phyloP scores from a whole-genome alignment of 2,329 filamentous ascomycete species.

The Cladosporium oxysporum region DNA sequence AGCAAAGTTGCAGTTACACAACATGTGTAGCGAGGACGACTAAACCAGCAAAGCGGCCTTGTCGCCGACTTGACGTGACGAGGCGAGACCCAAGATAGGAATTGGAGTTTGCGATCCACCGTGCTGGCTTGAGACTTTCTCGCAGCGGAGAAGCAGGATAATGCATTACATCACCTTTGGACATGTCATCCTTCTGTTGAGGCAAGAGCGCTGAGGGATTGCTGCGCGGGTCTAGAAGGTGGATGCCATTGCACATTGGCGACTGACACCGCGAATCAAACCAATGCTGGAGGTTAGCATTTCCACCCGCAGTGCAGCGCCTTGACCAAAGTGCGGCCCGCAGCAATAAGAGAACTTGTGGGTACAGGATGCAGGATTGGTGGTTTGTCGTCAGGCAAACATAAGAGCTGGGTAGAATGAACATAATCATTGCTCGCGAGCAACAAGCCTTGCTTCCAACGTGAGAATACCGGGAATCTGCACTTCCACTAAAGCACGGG shows the following conservation, averaged over 20 bases:
- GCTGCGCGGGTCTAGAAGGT: too few species aligned
- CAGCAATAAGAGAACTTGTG: neutral
- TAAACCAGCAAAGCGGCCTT: too few species aligned
- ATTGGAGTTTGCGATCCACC: neutral
- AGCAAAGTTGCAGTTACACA: neutral
- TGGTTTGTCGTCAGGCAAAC: too few species aligned
- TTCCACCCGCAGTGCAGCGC: neutral
- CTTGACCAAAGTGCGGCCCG: neutral
- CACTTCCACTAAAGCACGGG: neutral
- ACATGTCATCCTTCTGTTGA: too few species aligned
- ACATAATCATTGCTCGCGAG: neutral
- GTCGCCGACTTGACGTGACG: too few species aligned
- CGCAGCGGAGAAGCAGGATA: neutral
- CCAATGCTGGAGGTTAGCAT: neutral
- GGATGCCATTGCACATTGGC: too few species aligned
- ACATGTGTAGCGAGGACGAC: too few species aligned
- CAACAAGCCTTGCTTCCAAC: neutral
- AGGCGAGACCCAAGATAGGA: neutral
- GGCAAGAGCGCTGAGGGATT: too few species aligned
- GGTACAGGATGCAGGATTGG: neutral
- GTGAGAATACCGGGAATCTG: neutral
- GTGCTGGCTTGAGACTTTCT: neutral
- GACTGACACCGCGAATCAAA: neutral
- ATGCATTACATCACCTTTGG: too few species aligned
- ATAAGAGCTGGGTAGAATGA: neutral